phyloP scores from a whole-genome alignment of 805 yeast genomes.

The Barnettozyma pratensis region DNA sequence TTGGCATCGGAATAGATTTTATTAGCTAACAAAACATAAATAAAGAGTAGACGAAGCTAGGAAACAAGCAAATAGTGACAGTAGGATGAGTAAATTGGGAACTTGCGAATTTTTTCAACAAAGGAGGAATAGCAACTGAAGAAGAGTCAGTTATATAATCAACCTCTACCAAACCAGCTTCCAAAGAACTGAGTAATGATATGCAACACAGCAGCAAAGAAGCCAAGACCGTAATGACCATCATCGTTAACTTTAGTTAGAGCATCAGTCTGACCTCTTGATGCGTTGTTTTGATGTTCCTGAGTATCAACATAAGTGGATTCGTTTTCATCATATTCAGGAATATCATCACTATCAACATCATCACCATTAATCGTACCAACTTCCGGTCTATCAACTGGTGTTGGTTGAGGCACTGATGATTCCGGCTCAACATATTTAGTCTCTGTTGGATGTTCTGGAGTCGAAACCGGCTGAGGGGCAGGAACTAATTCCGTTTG shows the following conservation, averaged over 20 bases:
- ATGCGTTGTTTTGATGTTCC: neutral
- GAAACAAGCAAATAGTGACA: too few relatives aligned
- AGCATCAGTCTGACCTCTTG: neutral
- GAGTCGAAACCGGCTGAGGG: constrained; percentile 6
- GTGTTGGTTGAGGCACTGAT: neutral
- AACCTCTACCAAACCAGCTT: constrained; percentile 15
- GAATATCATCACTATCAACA: neutral
- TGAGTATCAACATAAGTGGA: neutral
- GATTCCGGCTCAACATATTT: neutral
- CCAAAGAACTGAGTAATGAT: constrained; percentile 22
- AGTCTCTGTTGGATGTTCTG: neutral
- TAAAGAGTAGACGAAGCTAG: too few relatives aligned
- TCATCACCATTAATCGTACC: neutral
- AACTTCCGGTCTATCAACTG: constrained; percentile 1
- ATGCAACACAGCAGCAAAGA: constrained; percentile 20
- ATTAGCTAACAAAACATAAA: too few relatives aligned
- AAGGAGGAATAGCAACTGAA: too few relatives aligned
- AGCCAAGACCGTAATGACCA: constrained; percentile 9
- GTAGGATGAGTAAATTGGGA: too few relatives aligned
- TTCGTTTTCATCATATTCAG: constrained; percentile 1
- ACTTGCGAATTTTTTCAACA: too few relatives aligned
- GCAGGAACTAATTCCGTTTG: neutral
- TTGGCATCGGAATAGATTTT: too few relatives aligned
- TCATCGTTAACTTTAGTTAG: neutral
- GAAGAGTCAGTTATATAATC: neutral